Evolutionary conservation across 371 early-diverging fungal species (phyloP), one percentile per base, ranked within the genome.

Genomic region (Mucor irregularis): DNA sequence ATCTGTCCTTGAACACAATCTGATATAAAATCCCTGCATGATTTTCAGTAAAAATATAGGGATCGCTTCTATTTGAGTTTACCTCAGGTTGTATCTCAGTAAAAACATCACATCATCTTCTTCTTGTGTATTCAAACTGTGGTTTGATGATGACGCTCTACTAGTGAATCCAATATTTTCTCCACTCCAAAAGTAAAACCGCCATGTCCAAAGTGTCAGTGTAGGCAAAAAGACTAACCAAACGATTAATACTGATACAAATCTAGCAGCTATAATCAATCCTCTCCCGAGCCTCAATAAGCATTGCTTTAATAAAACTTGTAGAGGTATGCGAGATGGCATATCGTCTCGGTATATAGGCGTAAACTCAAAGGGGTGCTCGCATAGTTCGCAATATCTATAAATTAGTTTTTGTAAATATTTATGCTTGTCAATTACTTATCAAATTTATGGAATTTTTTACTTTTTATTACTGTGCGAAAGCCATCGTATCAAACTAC

Each of bases 1-100:
- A 90, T 77, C 48, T 89, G 88, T 3, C 96, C 96, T 47, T 94
- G 89, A 53, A 93, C 80, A 43, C 91, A 90, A 64, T 93, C 93
- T 30, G 86, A 62, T 17, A 89, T 61, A 47, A 92, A 85, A n/a
- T n/a, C n/a, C n/a, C n/a, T n/a, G n/a, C n/a, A n/a, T n/a, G n/a
- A n/a, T n/a, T n/a, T n/a, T n/a, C n/a, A n/a, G n/a, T n/a, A n/a
- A n/a, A n/a, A n/a, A n/a, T n/a, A n/a, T n/a, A n/a, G n/a, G n/a
- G n/a, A n/a, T n/a, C n/a, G n/a, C n/a, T n/a, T n/a, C n/a, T n/a
- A n/a, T n/a, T n/a, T n/a, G n/a, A n/a, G n/a, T 24, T 49, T 58
- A 58, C 58, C 35, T 58, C 58, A 43, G 37, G 8, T 29, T 14
- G 28, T 58, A 58, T 8, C 10, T 25, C 1, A 50, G 1, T 13